A percentile compares a stretch with the other conserved stretches of the same genome.
Evolutionary conservation across 345 rosid species (phyloP).

Genomic region (Bruguiera sexangula): DNA sequence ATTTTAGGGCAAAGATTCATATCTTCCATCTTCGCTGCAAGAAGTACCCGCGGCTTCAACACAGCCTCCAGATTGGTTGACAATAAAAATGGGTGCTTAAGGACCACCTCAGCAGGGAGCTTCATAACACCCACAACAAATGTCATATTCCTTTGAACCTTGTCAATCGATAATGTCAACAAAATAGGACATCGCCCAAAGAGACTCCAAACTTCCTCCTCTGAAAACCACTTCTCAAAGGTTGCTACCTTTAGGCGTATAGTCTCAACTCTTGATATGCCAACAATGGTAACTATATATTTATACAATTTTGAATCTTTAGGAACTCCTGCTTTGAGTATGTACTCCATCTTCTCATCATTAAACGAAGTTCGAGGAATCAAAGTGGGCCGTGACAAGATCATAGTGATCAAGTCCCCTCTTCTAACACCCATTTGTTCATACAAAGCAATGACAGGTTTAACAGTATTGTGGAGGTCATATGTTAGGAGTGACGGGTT

Average conservation of each 20-base stretch:
- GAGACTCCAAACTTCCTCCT: constrained; percentile 60
- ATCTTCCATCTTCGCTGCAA: constrained; percentile 56
- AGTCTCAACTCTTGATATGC: constrained; percentile 66
- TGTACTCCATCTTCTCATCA: constrained; percentile 60
- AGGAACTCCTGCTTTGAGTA: constrained; percentile 48
- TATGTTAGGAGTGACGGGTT: constrained; percentile 77
- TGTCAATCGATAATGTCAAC: constrained; percentile 64
- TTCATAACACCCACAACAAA: constrained; percentile 63
- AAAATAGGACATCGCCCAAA: constrained; percentile 54
- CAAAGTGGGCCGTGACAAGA: constrained; percentile 65
- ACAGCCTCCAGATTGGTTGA: constrained; percentile 48
- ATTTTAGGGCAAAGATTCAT: constrained; percentile 55
- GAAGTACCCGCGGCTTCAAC: constrained; percentile 56
- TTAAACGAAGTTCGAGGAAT: constrained; percentile 61
- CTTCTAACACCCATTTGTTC: constrained; percentile 51
- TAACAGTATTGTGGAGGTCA: constrained; percentile 51
- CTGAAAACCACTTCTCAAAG: constrained; percentile 65
- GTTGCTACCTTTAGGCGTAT: constrained; percentile 62
- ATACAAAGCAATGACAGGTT: constrained; percentile 53
- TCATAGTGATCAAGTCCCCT: constrained; percentile 52
- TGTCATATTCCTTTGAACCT: constrained; percentile 88
- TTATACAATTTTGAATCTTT: constrained; percentile 67
- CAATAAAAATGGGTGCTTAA: constrained; percentile 51
- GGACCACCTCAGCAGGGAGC: constrained; percentile 47
- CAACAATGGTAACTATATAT: constrained; percentile 54